Evolutionary conservation across 1,284 basidiomycete genomes (phyloP).

Genomic region (Trametes polyzona): DNA sequence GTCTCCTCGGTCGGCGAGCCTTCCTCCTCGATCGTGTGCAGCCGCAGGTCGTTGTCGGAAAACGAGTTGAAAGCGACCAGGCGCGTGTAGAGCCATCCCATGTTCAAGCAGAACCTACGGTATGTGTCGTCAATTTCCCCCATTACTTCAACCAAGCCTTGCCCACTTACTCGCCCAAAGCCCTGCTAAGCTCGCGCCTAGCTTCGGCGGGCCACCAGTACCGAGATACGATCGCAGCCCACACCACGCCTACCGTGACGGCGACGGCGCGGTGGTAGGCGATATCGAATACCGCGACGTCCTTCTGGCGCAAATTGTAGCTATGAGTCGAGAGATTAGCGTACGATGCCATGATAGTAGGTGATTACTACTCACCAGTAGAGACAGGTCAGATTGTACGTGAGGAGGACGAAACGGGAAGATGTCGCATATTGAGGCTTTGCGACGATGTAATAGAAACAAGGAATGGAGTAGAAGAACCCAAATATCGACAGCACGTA

Average conservation of each 20-base stretch:
- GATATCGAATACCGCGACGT: constrained; percentile 72
- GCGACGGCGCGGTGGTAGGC: constrained; percentile 79
- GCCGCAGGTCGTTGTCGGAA: constrained; percentile 26
- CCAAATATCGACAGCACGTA: constrained; percentile 82
- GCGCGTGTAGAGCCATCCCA: constrained; percentile 85
- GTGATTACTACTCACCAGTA: constrained; percentile 62
- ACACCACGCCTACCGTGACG: constrained; percentile 88
- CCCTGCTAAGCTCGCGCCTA: constrained; percentile 81
- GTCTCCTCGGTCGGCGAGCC: constrained; percentile 40
- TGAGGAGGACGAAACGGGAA: constrained; percentile 86
- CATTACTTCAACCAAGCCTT: not conserved
- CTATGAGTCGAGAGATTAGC: constrained; percentile 40
- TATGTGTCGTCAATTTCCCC: not conserved
- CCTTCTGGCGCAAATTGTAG: constrained; percentile 80
- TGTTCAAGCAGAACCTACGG: constrained; percentile 76
- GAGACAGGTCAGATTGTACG: constrained; percentile 90
- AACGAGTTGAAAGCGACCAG: constrained; percentile 80
- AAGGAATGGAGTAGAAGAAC: constrained; percentile 90
- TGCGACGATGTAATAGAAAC: constrained; percentile 89
- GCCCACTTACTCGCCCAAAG: constrained; percentile 78
- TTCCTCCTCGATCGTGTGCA: constrained; percentile 30
- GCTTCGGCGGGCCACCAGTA: constrained; percentile 97
- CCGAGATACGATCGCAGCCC: constrained; percentile 86
- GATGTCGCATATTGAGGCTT: constrained; percentile 81
- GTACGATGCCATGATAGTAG: not conserved